Conservation (phyloP, 495 filamentous ascomycete genomes). For the Astrothelium subdiscretum region DNA sequence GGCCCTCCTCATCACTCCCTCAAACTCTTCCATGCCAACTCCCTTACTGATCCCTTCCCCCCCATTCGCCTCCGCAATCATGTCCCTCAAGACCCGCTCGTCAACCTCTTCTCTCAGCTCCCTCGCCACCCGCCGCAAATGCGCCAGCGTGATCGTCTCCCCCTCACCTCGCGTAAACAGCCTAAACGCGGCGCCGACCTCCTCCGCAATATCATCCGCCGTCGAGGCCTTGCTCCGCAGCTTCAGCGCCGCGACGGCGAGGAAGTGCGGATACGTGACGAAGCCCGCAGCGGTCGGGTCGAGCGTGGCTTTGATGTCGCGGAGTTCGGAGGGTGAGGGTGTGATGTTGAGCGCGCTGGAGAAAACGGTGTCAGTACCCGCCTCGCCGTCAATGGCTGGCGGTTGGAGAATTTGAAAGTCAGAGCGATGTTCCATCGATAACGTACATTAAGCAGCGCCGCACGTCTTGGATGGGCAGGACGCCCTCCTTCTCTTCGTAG, state of each 20-base stretch:
- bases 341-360: conserved; percentile 34
- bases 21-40: conserved; percentile 49
- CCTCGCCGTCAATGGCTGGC: too few relatives aligned
- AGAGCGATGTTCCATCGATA: too few relatives aligned
- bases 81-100: conserved; percentile 74
- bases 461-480: conserved; percentile 67
- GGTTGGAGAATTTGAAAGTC: too few relatives aligned
- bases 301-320: conserved; percentile 61
- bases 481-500: conserved; percentile 54
- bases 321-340: conserved; percentile 52
- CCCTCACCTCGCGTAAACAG: conserved; percentile 54
- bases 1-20: conserved; percentile 21
- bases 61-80: conserved; percentile 84
- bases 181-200: conserved; percentile 68
- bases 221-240: conserved; percentile 39
- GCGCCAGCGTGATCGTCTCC: conserved; percentile 55
- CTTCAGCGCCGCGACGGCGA: conserved; percentile 77
- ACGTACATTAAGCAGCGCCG: conserved; percentile 73
- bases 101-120: conserved; percentile 70
- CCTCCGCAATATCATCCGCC: conserved; percentile 41
- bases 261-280: conserved; percentile 62
- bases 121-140: conserved; percentile 68
- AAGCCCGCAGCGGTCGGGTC: conserved; percentile 72
- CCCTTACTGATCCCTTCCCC: conserved; percentile 56
- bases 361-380: too few relatives aligned